phyloP scores from a whole-genome alignment of 345 rosid genomes.

The Syzygium aqueum region DNA sequence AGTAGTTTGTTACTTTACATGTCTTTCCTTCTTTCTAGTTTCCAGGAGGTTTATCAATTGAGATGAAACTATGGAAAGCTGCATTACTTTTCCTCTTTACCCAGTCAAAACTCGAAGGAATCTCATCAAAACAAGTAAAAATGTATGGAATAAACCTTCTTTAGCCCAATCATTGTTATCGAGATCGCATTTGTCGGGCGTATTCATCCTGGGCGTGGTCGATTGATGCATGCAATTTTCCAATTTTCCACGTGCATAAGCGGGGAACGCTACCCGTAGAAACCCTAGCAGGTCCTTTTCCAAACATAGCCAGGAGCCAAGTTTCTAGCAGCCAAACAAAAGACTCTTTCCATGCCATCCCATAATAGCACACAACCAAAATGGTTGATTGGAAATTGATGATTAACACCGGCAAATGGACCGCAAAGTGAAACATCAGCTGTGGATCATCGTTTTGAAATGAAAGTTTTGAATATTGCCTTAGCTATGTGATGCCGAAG shows the following conservation, averaged over 20 bases:
- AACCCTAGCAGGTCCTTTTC: neutral
- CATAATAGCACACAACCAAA: neutral
- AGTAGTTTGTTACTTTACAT: neutral
- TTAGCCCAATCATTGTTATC: neutral
- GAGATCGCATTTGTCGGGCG: neutral
- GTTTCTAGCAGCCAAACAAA: neutral
- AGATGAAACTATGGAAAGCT: neutral
- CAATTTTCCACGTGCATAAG: neutral
- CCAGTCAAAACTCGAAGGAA: too few relatives aligned
- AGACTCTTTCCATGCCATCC: neutral
- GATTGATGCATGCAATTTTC: neutral
- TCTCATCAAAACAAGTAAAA: too few relatives aligned
- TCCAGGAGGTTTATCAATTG: neutral
- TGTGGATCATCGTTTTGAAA: neutral
- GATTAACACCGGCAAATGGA: neutral
- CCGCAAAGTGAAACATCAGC: neutral
- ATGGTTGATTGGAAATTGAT: neutral
- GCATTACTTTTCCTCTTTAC: neutral
- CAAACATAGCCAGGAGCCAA: too few relatives aligned
- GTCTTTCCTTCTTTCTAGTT: neutral
- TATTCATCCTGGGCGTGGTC: neutral
- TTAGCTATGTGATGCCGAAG: too few relatives aligned
- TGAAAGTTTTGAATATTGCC: neutral
- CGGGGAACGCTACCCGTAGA: neutral
- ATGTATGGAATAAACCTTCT: too few relatives aligned